Evolutionary conservation across 768 basidiomycete genomes (phyloP).

Genomic region (Rhodosporidiobolus odoratus): DNA sequence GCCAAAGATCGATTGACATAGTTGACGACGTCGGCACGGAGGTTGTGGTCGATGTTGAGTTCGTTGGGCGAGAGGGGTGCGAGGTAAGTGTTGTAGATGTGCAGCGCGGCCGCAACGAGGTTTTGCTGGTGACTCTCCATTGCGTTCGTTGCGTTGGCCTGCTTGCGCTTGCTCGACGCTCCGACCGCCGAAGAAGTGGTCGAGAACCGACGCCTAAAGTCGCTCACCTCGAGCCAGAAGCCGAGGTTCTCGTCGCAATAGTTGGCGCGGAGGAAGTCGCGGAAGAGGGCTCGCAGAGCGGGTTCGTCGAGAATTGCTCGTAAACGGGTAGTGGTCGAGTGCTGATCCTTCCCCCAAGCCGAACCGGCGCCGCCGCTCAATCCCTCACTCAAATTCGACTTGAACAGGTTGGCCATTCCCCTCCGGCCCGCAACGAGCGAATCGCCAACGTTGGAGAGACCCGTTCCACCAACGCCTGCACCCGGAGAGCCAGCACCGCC

Average conservation of each 20-base stretch:
- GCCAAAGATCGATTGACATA: conserved; percentile 88
- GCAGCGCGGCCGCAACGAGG: conserved; percentile 84
- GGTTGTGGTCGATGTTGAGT: conserved; percentile 94
- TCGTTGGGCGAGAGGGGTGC: conserved; percentile 93
- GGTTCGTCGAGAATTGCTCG: conserved; percentile 90
- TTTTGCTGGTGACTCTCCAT: conserved; percentile 98
- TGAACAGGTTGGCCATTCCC: conserved; percentile 40
- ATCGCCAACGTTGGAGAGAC: conserved; percentile 29
- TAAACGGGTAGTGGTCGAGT: conserved; percentile 86
- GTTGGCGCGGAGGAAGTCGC: conserved; percentile 86
- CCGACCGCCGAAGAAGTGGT: conserved; percentile 84
- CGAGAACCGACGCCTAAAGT: conserved; percentile 92
- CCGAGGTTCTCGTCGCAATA: conserved; percentile 98
- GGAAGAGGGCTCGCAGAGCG: conserved; percentile 77
- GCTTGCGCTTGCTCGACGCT: conserved; percentile 26
- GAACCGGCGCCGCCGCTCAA: conserved; percentile 29
- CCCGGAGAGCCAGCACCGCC: no score
- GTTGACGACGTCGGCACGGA: conserved; percentile 87
- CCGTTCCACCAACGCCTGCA: conserved; percentile 24
- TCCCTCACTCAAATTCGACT: conserved; percentile 25
- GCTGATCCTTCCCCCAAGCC: conserved; percentile 55
- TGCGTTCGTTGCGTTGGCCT: conserved; percentile 49
- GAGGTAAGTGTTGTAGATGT: conserved; percentile 82
- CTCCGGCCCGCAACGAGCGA: conserved; percentile 22
- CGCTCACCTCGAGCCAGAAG: conserved; percentile 95